phyloP scores from a whole-genome alignment of 225 moss, liverwort and hornwort species.

The Pseudoscleropodium purum region DNA sequence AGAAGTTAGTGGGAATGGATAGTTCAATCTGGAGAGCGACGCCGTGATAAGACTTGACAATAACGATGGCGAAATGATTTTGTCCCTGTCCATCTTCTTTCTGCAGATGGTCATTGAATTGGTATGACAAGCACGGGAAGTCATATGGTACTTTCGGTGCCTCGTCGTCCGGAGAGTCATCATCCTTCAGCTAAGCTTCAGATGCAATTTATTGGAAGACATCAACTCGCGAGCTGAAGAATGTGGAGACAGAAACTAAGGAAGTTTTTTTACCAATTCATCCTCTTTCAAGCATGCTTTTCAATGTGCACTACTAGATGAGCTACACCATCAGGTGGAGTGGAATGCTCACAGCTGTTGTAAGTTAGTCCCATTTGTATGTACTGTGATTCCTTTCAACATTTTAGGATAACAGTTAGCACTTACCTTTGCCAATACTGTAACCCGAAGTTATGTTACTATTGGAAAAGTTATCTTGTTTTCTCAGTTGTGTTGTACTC shows the following conservation, averaged over 20 bases:
- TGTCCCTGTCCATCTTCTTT: conserved; percentile 33
- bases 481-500: not conserved
- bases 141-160: conserved; percentile 49
- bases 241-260: not conserved
- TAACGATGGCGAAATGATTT: conserved; percentile 16
- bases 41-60: not conserved
- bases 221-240: not conserved
- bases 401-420: not conserved
- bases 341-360: not conserved
- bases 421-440: not conserved
- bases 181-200: conserved; percentile 8
- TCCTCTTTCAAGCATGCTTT: not conserved
- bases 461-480: not conserved
- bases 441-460: not conserved
- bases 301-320: not conserved
- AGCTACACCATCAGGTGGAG: not conserved
- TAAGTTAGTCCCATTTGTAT: not conserved
- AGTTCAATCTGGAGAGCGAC: not conserved
- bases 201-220: not conserved
- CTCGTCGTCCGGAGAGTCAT: conserved; percentile 35
- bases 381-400: not conserved
- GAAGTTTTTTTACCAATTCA: not conserved
- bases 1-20: not conserved
- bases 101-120: conserved; percentile 60
- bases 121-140: conserved; percentile 40